Base-by-base conservation (phyloP, 306 rosid species). In the Malus orientalis region DNA sequence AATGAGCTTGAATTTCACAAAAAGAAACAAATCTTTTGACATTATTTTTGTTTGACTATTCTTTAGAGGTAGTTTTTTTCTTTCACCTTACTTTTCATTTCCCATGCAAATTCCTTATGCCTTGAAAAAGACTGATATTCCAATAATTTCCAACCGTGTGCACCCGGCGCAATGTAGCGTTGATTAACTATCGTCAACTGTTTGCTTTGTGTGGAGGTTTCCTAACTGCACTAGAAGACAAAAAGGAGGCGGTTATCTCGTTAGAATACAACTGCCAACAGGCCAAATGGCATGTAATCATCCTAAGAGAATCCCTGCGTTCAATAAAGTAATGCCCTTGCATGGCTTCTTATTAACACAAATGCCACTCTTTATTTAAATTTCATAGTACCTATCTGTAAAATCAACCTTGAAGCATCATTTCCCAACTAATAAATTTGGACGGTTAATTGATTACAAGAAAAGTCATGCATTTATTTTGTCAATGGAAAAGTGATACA, bases 151-250 rank as follows among this genome's bases (percentile, higher is more conserved):
- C 73, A 23, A 23, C 14, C 36, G 59, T 47, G 14, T 16, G 4
- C 22, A 4, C 10, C 12, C 15, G 61, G 69, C 15, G 49, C 22
- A 62, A 61, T 1, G 27, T 23, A 27, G 77, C 69, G 42, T 0
- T 5, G 47, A 42, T 1, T 3, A 1, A 8, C 42, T 1, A 7
- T 7, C 0, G 4, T 58, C 30, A 2, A 47, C 47, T 6, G 32
- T 11, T 15, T 30, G 27, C 14, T 29, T 16, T 19, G 27, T 7
- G 16, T 10, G 2, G 15, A 6, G 25, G 51, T 15, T 65, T 75
- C 64, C 54, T 12, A 33, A 36, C 32, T 40, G 42, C 58, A 76
- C 57, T 51, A 76, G 6, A 76, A 27, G 80, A 76, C 74, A 67
- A 76, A 76, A 67, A 4, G 8, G 59, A 7, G 66, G 51, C 3